Evolutionary conservation across 352 stramenopile species (phyloP), one percentile per base, ranked within the genome.

Genomic region (Globisporangium echinulatum): DNA sequence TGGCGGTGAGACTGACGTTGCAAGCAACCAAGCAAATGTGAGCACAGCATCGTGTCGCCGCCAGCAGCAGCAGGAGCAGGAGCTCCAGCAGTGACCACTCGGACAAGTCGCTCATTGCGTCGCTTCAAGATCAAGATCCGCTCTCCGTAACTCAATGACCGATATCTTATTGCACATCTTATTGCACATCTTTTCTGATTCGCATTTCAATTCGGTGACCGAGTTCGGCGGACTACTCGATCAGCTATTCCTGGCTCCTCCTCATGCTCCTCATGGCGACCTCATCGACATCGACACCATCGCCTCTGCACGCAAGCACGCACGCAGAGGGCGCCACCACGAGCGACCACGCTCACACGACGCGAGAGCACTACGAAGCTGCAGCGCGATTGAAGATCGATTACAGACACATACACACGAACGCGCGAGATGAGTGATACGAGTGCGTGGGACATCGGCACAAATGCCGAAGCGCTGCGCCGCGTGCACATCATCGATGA

Each of bases 401-500:
- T 33, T 33, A 33, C 2, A 33, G 25, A 33, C 25, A 33, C 25
- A 33, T 33, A 33, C 25, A 3, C 25, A 39, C 9, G 37, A 39
- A 33, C 39, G 17, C n/a, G 53, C 43, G 50, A 13, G 7, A 56
- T 59, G 37, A 56, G n/a, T 14, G 48, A 61, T 33, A 43, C 59
- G 50, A 15, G 61, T 51, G 19, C 61, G 15, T 58, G 49, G 50
- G 33, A 64, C 15, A n/a, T 5, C 0, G 63, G 52, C 52, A 64
- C 50, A 38, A 49, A 51, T 17, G 40, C 63, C 37, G 64, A 74
- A 14, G 58, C 54, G 40, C 43, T 64, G 49, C 69, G 77, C 10
- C 75, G 72, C 46, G 80, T 90, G 13, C 71, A 82, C 63, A 81
- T 90, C 64, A 87, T 93, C 44, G 72, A 93, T 54, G 81, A 93